Base-by-base conservation (phyloP, 805 yeast species). In the Brettanomyces anomalus region DNA sequence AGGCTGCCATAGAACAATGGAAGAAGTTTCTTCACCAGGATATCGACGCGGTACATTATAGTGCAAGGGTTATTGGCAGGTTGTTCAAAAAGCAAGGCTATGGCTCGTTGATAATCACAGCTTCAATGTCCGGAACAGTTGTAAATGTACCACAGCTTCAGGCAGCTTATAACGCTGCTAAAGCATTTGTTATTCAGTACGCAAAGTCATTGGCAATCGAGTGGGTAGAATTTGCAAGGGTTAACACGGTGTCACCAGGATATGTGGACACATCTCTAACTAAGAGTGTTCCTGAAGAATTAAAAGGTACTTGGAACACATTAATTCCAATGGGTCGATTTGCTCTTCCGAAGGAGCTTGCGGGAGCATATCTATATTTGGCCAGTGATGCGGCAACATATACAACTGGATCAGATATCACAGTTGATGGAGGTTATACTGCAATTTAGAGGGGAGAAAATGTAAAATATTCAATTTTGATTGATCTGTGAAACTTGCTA, bases 341-440 rank as follows among this genome's bases (percentile, higher is more conserved):
- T 53, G 77, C 72, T 39, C 55, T 58, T 28, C 72, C 77, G 28
- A 66, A 67, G 49, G 79, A 74, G 51, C 60, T 74, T 44, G 73
- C 68, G 6, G 77, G 78, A 43, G 76, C 76, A 11, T 73, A 70
- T 56, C 54, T 73, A 41, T 74, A 71, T 53, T 62, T 74, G 46
- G 78, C 76, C 8, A 60, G 80, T 36, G 77, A 73, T 60, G 49
- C 24, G 13, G 74, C 89, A 24, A 24, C 33, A 74, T 84, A 13
- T 86, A 74, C 64, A 78, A 81, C 90, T 4, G 95, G 95, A 37
- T 59, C 85, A 17, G 94, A 85, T 59, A 65, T 85, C 39, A 66
- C 68, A 36, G 84, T 84, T 41, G 95, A 85, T 57, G 95, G 95
- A 54, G 95, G 90, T 38, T 81, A 81, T 67, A 62, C 73, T 50